These are phyloP conservation scores for Xylariales sp. DNA, from an alignment of 2,329 filamentous ascomycete species.

Conservation along the genomic window DNA sequence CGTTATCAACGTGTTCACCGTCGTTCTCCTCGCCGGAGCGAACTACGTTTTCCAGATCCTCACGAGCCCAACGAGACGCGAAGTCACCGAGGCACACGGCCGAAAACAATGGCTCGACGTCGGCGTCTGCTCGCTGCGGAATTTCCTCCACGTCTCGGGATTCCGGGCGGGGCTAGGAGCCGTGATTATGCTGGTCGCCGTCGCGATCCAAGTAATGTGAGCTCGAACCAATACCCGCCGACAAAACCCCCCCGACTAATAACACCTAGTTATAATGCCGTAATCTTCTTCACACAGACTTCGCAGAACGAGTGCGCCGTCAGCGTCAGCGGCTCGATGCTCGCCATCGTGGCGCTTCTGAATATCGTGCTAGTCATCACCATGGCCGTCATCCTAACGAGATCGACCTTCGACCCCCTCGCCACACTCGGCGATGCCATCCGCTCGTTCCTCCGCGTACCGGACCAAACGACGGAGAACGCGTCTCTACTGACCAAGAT, in stretches of 20 bases:
- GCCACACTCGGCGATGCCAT: constrained; percentile 50
- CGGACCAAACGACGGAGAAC: constrained; percentile 50
- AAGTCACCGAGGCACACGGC: constrained; percentile 60
- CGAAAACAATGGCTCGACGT: constrained; percentile 63
- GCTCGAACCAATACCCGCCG: constrained; percentile 36
- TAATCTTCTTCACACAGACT: constrained; percentile 58
- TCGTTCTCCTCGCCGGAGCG: constrained; percentile 60
- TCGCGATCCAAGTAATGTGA: constrained; percentile 63
- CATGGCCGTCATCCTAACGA: constrained; percentile 45
- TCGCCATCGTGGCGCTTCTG: constrained; percentile 53
- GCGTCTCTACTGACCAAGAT: constrained; percentile 60
- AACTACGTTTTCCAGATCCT: constrained; percentile 68
- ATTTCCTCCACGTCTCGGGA: constrained; percentile 58
- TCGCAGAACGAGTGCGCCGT: constrained; percentile 53
- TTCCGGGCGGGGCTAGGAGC: constrained; percentile 55
- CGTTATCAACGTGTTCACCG: constrained; percentile 57
- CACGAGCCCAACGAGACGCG: constrained; percentile 62
- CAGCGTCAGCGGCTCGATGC: constrained; percentile 56
- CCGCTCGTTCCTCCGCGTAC: constrained; percentile 48
- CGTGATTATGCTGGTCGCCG: constrained; percentile 56
- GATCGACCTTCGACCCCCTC: constrained; percentile 47
- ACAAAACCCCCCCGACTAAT: constrained; percentile 21
- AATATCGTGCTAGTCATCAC: constrained; percentile 46
- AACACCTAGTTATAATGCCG: constrained; percentile 60
- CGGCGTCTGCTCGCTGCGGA: constrained; percentile 64